Conservation (phyloP, 768 basidiomycete genomes). For the Pleurotus eryngii region DNA sequence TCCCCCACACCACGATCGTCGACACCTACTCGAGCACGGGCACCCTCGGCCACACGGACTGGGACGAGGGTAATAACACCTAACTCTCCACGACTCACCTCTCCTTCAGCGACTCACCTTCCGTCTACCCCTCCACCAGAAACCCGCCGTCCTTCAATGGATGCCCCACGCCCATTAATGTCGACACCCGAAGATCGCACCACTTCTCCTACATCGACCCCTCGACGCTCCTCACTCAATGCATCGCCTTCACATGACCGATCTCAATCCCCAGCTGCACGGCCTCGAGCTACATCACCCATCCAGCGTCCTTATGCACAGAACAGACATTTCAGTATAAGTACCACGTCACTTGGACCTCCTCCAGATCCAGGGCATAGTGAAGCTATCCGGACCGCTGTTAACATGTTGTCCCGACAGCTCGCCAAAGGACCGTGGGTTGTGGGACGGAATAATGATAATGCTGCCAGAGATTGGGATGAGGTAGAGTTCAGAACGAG, state of each 20-base stretch:
- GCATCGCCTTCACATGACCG: slow-evolving; percentile 23
- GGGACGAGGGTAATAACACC: slow-evolving; percentile 33
- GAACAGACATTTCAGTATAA: slow-evolving; percentile 56
- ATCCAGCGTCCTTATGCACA: slow-evolving; percentile 48
- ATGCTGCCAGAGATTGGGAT: slow-evolving; percentile 59
- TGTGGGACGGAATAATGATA: slow-evolving; percentile 38
- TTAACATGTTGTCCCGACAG: slow-evolving; percentile 63
- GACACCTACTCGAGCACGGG: slow-evolving; percentile 32
- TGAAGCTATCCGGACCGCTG: slow-evolving; percentile 65
- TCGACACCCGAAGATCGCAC: slow-evolving; percentile 18
- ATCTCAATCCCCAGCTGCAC: slow-evolving; percentile 33
- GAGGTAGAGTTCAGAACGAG: slow-evolving; percentile 70
- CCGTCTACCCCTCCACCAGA: slow-evolving; percentile 29
- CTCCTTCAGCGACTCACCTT: slow-evolving; percentile 50
- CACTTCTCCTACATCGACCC: slow-evolving; percentile 26
- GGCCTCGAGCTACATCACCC: slow-evolving; percentile 43
- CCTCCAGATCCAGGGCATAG: slow-evolving; percentile 56
- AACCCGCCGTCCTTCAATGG: slow-evolving; percentile 3
- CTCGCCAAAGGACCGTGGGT: slow-evolving; percentile 59
- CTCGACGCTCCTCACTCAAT: slow-evolving; percentile 30
- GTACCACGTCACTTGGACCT: slow-evolving; percentile 50
- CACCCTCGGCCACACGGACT: slow-evolving; percentile 32
- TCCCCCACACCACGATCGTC: slow-evolving; percentile 25
- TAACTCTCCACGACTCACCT: slow-evolving; percentile 39
- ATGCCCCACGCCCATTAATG: slow-evolving; percentile 17